Evolutionary conservation across 139 green algal genomes (phyloP).

Genomic region (Coccomyxa sp.): DNA sequence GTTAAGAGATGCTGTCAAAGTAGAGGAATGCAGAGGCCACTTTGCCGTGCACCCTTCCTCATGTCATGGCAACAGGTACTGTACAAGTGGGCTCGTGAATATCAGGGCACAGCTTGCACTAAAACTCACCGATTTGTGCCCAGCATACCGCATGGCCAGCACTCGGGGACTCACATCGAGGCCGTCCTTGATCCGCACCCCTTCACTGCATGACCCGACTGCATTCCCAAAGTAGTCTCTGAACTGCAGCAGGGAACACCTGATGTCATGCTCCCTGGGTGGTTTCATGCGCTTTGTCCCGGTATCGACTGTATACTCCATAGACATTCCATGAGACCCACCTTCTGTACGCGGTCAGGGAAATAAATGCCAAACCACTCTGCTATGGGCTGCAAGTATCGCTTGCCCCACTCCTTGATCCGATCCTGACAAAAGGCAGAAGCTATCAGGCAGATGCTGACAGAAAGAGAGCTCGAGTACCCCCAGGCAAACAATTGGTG

Average conservation of each 20-base stretch:
- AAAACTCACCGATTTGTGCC: neutral
- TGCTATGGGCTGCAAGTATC: slow-evolving; percentile 23
- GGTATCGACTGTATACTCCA: too few relatives aligned
- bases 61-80: too few relatives aligned
- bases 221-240: neutral
- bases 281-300: neutral
- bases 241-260: neutral
- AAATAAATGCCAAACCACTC: slow-evolving; percentile 25
- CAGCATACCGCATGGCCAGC: slow-evolving; percentile 9
- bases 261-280: neutral
- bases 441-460: too few relatives aligned
- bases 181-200: slow-evolving; percentile 3
- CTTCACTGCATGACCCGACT: slow-evolving; percentile 17
- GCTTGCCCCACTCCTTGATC: slow-evolving; percentile 32
- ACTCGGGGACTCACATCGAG: neutral
- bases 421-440: neutral
- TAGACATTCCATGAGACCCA: neutral
- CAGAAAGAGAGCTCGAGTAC: neutral
- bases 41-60: too few relatives aligned
- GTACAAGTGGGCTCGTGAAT: too few relatives aligned
- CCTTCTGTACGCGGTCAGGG: slow-evolving; percentile 18
- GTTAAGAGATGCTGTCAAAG: too few relatives aligned
- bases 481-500: neutral
- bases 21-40: too few relatives aligned
- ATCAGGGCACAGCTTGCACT: too few relatives aligned